Percentiles rank a stretch among this genome's conserved stretches.
Conservation (phyloP, 208 protist species). For the Trypanosoma avium region DNA sequence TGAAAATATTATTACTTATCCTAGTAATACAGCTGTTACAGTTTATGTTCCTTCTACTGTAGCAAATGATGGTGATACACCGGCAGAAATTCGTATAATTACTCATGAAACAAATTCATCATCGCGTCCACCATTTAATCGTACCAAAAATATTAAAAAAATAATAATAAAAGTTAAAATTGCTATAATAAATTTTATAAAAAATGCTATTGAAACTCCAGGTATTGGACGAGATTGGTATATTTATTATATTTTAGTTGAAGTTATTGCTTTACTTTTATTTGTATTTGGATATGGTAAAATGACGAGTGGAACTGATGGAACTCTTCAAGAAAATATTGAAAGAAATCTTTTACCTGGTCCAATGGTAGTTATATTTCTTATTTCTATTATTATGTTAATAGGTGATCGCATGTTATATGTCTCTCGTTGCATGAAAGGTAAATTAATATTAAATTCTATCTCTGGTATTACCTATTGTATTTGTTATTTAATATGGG, state of each 20-base stretch:
- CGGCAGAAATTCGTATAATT: too few relatives aligned
- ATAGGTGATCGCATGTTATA: conserved; percentile 80
- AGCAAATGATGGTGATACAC: background rate
- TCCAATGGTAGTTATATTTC: conserved; percentile 59
- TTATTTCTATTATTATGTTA: conserved; percentile 56
- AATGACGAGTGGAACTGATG: conserved; percentile 37
- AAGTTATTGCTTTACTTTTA: conserved; percentile 48
- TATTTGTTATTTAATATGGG: conserved; percentile 58
- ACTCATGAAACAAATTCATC: too few relatives aligned
- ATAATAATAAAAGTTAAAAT: background rate
- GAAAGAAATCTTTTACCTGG: conserved; percentile 72
- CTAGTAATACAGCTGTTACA: background rate
- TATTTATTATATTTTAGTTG: conserved; percentile 48
- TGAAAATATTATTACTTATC: background rate
- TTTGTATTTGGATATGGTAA: conserved; percentile 54
- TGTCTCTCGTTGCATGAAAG: conserved; percentile 38
- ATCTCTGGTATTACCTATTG: conserved; percentile 39
- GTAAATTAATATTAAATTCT: conserved; percentile 55
- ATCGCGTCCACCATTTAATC: background rate
- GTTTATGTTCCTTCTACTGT: background rate
- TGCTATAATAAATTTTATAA: conserved; percentile 14
- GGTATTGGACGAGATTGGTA: conserved; percentile 70
- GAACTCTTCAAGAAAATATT: conserved; percentile 63
- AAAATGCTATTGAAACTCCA: conserved; percentile 37
- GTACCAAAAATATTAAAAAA: background rate